Percentiles rank a stretch among this genome's conserved stretches.
These are phyloP conservation scores for Aspergillus pseudotamarii DNA, from an alignment of 2,329 filamentous ascomycete genomes.

Conservation along the genomic window DNA sequence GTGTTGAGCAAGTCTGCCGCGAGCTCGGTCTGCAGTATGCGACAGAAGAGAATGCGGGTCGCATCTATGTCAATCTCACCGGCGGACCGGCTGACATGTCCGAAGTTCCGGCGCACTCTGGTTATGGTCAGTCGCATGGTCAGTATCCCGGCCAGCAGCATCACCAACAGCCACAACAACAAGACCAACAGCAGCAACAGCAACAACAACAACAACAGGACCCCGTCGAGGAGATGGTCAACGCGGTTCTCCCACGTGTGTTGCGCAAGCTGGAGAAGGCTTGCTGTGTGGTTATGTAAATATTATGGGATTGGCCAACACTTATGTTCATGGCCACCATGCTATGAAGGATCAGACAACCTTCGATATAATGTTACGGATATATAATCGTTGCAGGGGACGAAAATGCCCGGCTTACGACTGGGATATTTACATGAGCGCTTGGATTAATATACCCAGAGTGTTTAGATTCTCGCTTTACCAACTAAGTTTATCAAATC, in stretches of 20 bases:
- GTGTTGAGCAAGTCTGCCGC: constrained; percentile 82
- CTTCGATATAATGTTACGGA: background rate
- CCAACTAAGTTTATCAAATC: background rate
- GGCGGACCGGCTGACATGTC: constrained; percentile 65
- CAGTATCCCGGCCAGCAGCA: constrained; percentile 44
- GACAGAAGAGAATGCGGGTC: constrained; percentile 86
- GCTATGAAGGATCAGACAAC: background rate
- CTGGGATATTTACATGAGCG: constrained; percentile 6
- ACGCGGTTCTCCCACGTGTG: constrained; percentile 62
- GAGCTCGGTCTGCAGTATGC: constrained; percentile 80
- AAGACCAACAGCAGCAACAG: constrained; percentile 48
- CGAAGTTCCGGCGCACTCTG: constrained; percentile 37
- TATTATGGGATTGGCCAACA: background rate
- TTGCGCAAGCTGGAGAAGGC: constrained; percentile 66
- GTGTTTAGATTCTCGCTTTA: constrained; percentile 6
- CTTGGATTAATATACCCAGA: constrained; percentile 24
- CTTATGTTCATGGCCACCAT: constrained; percentile 8
- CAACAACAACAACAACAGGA: constrained; percentile 57
- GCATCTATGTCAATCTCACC: constrained; percentile 84
- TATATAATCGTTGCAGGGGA: background rate
- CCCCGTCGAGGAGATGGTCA: constrained; percentile 62
- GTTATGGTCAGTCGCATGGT: constrained; percentile 49
- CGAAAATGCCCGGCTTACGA: background rate
- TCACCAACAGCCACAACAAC: constrained; percentile 42
- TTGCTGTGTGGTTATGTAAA: constrained; percentile 77